These are phyloP conservation scores for Beauveria scarabaeidicola DNA, from an alignment of 2,329 filamentous ascomycete genomes.

Conservation along the genomic window DNA sequence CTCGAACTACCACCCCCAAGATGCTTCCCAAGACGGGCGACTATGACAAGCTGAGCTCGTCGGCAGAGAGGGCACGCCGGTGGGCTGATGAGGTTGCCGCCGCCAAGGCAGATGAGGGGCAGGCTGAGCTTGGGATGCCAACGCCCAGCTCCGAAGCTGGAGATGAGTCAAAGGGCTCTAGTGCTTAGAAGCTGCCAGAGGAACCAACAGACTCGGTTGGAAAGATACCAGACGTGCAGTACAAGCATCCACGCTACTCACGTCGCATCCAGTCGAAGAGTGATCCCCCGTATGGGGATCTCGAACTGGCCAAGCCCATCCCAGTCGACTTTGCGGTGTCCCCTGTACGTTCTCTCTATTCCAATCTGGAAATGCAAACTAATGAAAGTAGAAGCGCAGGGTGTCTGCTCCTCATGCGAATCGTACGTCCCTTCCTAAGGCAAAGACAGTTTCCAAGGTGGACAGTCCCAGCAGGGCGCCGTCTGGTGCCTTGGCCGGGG, in stretches of 20 bases:
- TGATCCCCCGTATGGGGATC: constrained; percentile 27
- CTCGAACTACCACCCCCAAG: constrained; percentile 21
- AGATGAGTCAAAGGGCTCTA: constrained; percentile 8
- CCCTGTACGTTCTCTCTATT: constrained; percentile 1
- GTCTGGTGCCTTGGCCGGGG: background rate
- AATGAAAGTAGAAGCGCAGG: background rate
- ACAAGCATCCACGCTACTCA: constrained; percentile 31
- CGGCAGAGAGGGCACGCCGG: constrained; percentile 12
- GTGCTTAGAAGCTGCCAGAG: constrained; percentile 17
- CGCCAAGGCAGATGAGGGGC: constrained; percentile 15
- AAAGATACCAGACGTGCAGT: constrained; percentile 14
- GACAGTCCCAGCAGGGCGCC: background rate
- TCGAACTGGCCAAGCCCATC: constrained; percentile 13
- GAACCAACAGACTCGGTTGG: constrained; percentile 15
- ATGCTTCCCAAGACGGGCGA: background rate
- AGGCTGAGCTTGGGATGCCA: background rate
- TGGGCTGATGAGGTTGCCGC: constrained; percentile 25
- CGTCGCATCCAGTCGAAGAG: constrained; percentile 40
- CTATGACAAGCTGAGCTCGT: constrained; percentile 4
- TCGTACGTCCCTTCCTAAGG: background rate
- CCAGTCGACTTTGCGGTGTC: background rate
- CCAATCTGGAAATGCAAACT: background rate
- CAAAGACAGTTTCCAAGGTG: background rate
- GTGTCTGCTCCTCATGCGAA: constrained; percentile 7
- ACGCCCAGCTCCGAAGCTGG: background rate